phyloP scores from a whole-genome alignment of 2,329 filamentous ascomycete genomes.

The Penicillium sp. region DNA sequence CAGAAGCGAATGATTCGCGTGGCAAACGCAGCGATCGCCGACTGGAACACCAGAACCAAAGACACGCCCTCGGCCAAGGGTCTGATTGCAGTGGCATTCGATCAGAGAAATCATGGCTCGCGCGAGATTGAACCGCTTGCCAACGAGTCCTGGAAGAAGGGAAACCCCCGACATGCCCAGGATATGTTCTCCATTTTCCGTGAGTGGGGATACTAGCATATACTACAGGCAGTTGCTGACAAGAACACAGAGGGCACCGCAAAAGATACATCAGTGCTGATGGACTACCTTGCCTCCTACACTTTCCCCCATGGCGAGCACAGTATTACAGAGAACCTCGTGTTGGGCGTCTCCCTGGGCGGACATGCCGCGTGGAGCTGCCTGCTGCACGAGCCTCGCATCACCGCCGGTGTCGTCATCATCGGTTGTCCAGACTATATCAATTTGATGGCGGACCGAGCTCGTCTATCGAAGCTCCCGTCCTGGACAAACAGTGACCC shows the following conservation, averaged over 20 bases:
- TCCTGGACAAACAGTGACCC: conserved; percentile 60
- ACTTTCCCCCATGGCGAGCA: conserved; percentile 60
- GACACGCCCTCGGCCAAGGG: conserved; percentile 50
- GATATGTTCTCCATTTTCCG: conserved; percentile 86
- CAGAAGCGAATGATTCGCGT: conserved; percentile 75
- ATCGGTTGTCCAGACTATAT: conserved; percentile 91
- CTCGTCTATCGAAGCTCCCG: conserved; percentile 66
- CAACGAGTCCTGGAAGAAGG: conserved; percentile 77
- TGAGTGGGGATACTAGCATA: conserved; percentile 41
- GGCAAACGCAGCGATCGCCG: conserved; percentile 67
- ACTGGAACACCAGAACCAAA: conserved; percentile 60
- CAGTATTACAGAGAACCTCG: conserved; percentile 64
- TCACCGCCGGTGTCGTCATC: conserved; percentile 76
- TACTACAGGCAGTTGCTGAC: neutral
- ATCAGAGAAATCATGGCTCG: conserved; percentile 89
- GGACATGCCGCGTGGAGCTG: conserved; percentile 87
- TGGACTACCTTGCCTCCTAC: conserved; percentile 77
- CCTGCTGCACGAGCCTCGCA: conserved; percentile 73
- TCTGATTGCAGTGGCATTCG: conserved; percentile 80
- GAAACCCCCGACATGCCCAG: conserved; percentile 79
- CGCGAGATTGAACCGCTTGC: conserved; percentile 66
- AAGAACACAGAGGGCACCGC: conserved; percentile 61
- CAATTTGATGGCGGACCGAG: conserved; percentile 77
- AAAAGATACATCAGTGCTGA: conserved; percentile 71
- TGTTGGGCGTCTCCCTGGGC: conserved; percentile 81